phyloP scores from a whole-genome alignment of 2,329 filamentous ascomycete genomes.

The Epicoccum sorghinum region DNA sequence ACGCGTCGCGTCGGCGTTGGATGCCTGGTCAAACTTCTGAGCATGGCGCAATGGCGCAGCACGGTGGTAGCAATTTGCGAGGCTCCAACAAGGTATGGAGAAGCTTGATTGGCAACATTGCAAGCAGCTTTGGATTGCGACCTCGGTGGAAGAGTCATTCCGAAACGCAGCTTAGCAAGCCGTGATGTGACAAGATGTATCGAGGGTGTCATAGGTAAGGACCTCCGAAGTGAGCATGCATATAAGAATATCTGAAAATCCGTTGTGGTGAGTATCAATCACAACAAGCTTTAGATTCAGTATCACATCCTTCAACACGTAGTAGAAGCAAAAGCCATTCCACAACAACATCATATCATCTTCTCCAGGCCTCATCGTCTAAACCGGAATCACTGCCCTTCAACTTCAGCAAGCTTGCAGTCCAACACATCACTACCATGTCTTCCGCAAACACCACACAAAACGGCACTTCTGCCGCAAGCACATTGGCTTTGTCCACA shows the following conservation, averaged over 20 bases:
- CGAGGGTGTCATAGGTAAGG: slow-evolving; percentile 1
- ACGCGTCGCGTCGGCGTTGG: slow-evolving; percentile 3
- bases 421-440: slow-evolving; percentile 1
- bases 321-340: background rate
- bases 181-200: background rate
- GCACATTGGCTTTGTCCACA: background rate
- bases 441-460: slow-evolving; percentile 2
- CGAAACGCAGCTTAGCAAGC: slow-evolving; percentile 7
- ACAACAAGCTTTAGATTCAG: background rate
- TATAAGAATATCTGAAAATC: background rate
- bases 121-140: background rate
- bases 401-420: background rate
- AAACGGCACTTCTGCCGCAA: background rate
- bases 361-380: background rate
- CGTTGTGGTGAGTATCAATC: background rate
- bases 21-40: background rate
- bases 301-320: background rate
- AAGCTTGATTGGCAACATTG: background rate
- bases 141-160: slow-evolving; percentile 10
- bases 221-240: background rate
- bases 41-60: background rate
- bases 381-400: no score
- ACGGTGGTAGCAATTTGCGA: background rate
- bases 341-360: background rate
- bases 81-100: background rate